phyloP scores from a whole-genome alignment of 208 protist species.

The Trypanosoma caninum region DNA sequence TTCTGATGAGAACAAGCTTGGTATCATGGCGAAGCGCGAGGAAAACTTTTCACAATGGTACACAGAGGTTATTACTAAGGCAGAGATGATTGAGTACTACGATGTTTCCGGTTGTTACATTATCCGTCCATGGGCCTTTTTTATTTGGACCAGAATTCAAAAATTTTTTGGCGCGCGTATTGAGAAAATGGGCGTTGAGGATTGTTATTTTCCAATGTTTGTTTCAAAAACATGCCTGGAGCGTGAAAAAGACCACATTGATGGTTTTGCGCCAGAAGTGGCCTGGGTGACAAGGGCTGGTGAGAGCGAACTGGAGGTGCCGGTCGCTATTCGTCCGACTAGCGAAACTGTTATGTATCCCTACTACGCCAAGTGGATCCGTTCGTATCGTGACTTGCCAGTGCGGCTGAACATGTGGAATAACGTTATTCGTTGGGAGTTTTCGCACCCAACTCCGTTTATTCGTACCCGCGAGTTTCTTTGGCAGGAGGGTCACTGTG shows the following conservation, averaged over 20 bases:
- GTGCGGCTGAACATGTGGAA: conserved; percentile 98
- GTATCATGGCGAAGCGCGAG: conserved; percentile 86
- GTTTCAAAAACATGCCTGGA: conserved; percentile 95
- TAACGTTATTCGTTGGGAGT: conserved; percentile 99
- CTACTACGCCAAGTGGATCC: conserved; percentile 97
- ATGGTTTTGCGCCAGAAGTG: conserved; percentile 98
- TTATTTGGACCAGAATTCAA: conserved; percentile 97
- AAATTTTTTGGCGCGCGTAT: conserved; percentile 75
- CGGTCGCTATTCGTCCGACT: conserved; percentile 98
- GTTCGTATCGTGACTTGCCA: conserved; percentile 97
- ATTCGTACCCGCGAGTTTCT: conserved; percentile 99
- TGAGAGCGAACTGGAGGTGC: conserved; percentile 88
- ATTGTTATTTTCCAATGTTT: conserved; percentile 98
- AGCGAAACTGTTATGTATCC: conserved; percentile 99
- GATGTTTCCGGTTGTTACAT: conserved; percentile 99
- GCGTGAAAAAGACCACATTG: conserved; percentile 98
- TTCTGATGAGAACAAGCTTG: conserved; percentile 77
- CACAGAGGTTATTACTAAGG: conserved; percentile 95
- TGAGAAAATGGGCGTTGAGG: conserved; percentile 94
- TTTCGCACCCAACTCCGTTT: conserved; percentile 99
- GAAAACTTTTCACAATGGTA: conserved; percentile 97
- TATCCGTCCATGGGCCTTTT: conserved; percentile 96
- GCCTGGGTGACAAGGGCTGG: conserved; percentile 90
- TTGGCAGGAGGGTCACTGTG: conserved; percentile 99
- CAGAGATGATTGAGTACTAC: conserved; percentile 99